Conservation (phyloP, 352 stramenopile species). For the Pythium scleroteichum region DNA sequence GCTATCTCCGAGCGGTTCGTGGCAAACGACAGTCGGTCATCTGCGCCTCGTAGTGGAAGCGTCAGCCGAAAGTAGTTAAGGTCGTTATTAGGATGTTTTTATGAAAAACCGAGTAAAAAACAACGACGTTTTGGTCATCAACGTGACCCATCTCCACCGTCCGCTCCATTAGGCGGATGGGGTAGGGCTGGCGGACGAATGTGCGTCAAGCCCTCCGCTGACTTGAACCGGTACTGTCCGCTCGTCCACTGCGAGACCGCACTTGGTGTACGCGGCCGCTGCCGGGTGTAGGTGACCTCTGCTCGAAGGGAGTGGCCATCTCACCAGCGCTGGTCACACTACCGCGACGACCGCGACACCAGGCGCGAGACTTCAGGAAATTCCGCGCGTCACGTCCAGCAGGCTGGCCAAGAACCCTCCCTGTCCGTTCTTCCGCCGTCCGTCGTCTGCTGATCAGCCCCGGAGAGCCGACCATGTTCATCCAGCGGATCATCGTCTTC, state of each 20-base stretch:
- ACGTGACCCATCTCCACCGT: not conserved
- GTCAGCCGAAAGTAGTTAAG: conserved; percentile 1
- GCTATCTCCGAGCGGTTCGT: conserved; percentile 80
- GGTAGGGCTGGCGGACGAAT: not conserved
- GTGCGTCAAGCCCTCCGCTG: not conserved
- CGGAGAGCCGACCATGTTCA: conserved; percentile 39
- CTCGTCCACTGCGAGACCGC: not conserved
- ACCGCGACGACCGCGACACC: not conserved
- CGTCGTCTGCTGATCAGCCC: not conserved
- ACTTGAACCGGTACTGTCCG: not conserved
- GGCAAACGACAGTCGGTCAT: conserved; percentile 36
- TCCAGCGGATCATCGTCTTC: conserved; percentile 72
- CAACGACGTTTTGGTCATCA: not conserved
- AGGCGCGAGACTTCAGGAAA: too few species aligned
- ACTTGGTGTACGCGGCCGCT: conserved; percentile 2
- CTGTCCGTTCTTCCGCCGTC: not conserved
- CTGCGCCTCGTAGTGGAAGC: conserved; percentile 2
- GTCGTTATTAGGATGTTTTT: not conserved
- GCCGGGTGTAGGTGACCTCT: conserved; percentile 3
- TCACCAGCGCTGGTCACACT: not conserved
- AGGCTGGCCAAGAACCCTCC: too few species aligned
- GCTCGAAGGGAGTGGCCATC: conserved; percentile 8
- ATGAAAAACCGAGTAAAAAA: not conserved
- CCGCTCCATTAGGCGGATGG: not conserved
- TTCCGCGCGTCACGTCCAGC: too few species aligned